These are phyloP conservation scores for Sanghuangporus baumii DNA, from an alignment of 1,284 basidiomycete species.

Conservation along the genomic window DNA sequence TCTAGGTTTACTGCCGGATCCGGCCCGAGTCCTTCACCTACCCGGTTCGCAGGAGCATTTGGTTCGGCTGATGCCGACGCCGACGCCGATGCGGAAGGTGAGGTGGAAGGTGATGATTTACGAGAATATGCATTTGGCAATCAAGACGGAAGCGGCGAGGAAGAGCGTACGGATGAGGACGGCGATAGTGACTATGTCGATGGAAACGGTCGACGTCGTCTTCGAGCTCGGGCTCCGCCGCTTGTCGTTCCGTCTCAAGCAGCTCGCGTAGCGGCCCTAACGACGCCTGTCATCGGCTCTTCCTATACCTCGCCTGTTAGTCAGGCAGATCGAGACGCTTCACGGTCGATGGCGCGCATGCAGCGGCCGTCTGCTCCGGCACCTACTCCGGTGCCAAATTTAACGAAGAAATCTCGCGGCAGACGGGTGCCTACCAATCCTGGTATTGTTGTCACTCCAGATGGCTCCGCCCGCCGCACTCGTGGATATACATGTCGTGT, in stretches of 20 bases:
- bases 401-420: conserved; percentile 70
- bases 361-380: conserved; percentile 27
- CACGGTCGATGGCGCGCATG: background rate
- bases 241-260: conserved; percentile 15
- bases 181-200: conserved; percentile 16
- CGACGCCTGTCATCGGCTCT: conserved; percentile 7
- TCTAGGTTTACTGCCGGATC: conserved; percentile 1
- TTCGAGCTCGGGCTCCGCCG: conserved; percentile 3
- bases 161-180: conserved; percentile 7
- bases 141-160: conserved; percentile 4
- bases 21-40: background rate
- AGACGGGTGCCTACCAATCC: conserved; percentile 59
- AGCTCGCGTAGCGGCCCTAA: conserved; percentile 9
- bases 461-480: conserved; percentile 36
- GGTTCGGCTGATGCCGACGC: conserved; percentile 4
- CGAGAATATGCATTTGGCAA: background rate
- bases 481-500: conserved; percentile 69
- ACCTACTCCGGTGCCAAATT: conserved; percentile 64
- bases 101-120: conserved; percentile 9
- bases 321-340: background rate
- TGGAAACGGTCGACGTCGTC: background rate
- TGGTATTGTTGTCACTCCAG: conserved; percentile 23
- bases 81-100: conserved; percentile 10
- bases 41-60: conserved; percentile 12
- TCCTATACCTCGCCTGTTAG: background rate